Evolutionary conservation across 108 stramenopile genomes (phyloP).

Genomic region (Bacterosira constricta): DNA sequence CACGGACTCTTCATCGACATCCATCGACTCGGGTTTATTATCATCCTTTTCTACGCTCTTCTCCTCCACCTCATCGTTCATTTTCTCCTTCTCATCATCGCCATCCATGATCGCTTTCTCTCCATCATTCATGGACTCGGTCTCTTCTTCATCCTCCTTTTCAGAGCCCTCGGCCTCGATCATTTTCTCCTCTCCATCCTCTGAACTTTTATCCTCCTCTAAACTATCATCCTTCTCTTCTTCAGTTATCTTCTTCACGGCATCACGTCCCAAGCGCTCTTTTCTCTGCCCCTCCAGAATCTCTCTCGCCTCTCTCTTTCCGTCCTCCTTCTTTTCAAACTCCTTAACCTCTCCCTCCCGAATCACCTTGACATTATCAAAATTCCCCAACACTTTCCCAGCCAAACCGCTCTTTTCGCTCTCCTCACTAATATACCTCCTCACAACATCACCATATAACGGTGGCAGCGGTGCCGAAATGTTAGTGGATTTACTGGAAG

Average conservation of each 20-base stretch:
- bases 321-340: constrained; percentile 16
- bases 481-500: neutral
- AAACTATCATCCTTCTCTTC: neutral
- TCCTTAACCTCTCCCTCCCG: constrained; percentile 11
- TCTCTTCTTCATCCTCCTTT: neutral
- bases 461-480: constrained; percentile 29
- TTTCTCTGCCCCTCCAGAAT: constrained; percentile 8
- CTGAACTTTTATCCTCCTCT: neutral
- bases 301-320: neutral
- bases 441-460: constrained; percentile 37
- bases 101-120: neutral
- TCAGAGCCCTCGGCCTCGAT: neutral
- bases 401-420: neutral
- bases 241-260: neutral
- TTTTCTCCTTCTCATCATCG: no score
- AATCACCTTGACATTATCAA: constrained; percentile 1
- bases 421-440: constrained; percentile 12
- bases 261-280: neutral
- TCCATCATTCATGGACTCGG: neutral
- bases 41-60: neutral
- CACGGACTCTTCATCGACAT: neutral
- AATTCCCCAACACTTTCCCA: neutral
- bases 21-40: neutral
- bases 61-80: neutral
- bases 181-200: neutral